A percentile compares a stretch with the other conserved stretches of the same genome.
These are phyloP conservation scores for Teratosphaeria epicoccoides DNA, from an alignment of 2,329 filamentous ascomycete species.

Conservation along the genomic window DNA sequence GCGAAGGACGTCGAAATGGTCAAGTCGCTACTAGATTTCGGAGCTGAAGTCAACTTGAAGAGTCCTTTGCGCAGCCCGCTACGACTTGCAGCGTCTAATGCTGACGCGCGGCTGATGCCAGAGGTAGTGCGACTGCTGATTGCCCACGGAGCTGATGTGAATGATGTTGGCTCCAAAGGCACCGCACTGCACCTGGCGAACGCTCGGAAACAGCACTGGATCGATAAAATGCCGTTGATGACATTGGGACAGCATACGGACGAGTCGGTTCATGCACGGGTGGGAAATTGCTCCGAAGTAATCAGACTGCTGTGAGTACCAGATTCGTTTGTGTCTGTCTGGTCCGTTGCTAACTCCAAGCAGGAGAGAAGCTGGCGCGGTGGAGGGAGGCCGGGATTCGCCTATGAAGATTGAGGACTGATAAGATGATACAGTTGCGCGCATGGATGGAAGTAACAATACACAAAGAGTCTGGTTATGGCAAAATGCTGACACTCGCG, in stretches of 20 bases:
- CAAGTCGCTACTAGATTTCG: slow-evolving; percentile 18
- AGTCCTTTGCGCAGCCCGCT: slow-evolving; percentile 8
- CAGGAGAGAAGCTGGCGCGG: slow-evolving; percentile 4
- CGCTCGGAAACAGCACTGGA: background rate
- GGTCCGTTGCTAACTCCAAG: background rate
- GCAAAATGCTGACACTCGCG: background rate
- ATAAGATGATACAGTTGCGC: background rate
- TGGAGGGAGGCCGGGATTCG: background rate
- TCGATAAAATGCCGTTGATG: slow-evolving; percentile 1
- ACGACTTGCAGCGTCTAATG: slow-evolving; percentile 8
- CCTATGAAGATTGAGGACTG: background rate
- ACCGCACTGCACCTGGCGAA: slow-evolving; percentile 4
- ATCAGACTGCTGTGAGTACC: slow-evolving; percentile 8
- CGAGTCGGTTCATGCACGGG: slow-evolving; percentile 6
- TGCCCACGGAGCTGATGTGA: slow-evolving; percentile 17
- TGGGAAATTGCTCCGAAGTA: slow-evolving; percentile 12
- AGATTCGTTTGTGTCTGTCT: too few relatives aligned
- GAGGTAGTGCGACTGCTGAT: slow-evolving; percentile 21
- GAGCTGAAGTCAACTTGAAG: slow-evolving; percentile 11
- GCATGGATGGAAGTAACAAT: background rate
- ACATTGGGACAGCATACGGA: background rate
- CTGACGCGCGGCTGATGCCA: slow-evolving; percentile 19
- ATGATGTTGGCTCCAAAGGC: slow-evolving; percentile 2
- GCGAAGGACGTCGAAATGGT: slow-evolving; percentile 20
- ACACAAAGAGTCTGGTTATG: background rate